Evolutionary conservation across 139 green algal species (phyloP).

Genomic region (Marvania coccoides): DNA sequence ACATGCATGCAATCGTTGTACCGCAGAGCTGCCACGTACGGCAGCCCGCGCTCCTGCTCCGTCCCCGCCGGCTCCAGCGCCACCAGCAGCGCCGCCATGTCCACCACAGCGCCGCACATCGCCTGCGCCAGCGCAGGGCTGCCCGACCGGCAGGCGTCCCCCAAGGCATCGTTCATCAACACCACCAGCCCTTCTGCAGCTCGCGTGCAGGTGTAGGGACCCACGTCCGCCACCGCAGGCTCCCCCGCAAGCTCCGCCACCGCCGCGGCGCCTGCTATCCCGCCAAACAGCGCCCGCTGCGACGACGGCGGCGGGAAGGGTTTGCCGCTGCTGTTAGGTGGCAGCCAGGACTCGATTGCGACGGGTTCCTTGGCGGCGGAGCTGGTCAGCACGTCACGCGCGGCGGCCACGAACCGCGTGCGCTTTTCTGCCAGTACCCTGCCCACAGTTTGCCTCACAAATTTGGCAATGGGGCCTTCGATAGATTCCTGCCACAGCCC

Average conservation of each 20-base stretch:
- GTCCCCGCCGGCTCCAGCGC: neutral
- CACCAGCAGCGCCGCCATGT: slow-evolving; percentile 17
- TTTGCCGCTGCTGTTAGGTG: neutral
- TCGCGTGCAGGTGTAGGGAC: slow-evolving; percentile 15
- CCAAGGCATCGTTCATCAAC: slow-evolving; percentile 17
- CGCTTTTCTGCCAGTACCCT: neutral
- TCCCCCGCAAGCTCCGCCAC: neutral
- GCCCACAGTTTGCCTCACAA: neutral
- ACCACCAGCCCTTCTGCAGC: slow-evolving; percentile 11
- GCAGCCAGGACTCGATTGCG: neutral
- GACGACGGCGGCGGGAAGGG: neutral
- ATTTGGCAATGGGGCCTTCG: neutral
- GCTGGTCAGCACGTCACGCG: slow-evolving; percentile 10
- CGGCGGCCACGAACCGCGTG: slow-evolving; percentile 7
- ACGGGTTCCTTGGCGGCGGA: slow-evolving; percentile 1
- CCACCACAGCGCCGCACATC: slow-evolving; percentile 28
- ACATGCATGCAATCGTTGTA: slow-evolving; percentile 33
- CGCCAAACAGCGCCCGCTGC: neutral
- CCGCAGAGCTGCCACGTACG: slow-evolving; percentile 26
- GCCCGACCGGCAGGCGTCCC: slow-evolving; percentile 14
- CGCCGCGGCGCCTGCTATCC: neutral
- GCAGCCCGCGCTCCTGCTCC: slow-evolving; percentile 16
- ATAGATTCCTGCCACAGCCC: neutral
- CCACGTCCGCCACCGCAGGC: neutral
- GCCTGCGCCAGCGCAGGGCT: slow-evolving; percentile 25